Conservation (phyloP, 805 yeast genomes). For the Tanozyma kutaoensis region DNA sequence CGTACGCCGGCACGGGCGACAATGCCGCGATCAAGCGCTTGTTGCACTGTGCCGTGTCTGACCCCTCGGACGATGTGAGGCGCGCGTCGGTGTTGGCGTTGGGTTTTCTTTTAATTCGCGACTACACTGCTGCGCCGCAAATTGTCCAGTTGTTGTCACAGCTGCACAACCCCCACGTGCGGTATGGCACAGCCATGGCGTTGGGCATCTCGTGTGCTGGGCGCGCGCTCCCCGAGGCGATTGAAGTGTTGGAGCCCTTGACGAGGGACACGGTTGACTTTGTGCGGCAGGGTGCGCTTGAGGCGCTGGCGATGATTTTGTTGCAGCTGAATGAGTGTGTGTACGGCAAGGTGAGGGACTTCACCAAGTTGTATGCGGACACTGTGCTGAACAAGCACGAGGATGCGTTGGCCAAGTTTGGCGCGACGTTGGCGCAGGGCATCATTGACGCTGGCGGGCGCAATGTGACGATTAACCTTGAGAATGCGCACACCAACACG, state of each 20-base stretch:
- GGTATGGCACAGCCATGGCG: constrained; percentile 97
- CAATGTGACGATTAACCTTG: constrained; percentile 87
- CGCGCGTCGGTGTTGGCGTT: constrained; percentile 88
- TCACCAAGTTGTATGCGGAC: constrained; percentile 61
- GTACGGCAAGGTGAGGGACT: constrained; percentile 64
- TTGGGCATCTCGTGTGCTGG: constrained; percentile 97
- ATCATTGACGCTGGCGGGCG: constrained; percentile 98
- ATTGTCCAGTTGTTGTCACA: constrained; percentile 87
- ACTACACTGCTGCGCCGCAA: constrained; percentile 87
- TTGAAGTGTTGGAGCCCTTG: constrained; percentile 86
- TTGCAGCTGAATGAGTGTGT: constrained; percentile 78
- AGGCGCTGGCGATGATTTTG: constrained; percentile 83
- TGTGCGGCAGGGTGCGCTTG: constrained; percentile 95
- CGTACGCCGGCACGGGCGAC: constrained; percentile 93
- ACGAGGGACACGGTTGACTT: constrained; percentile 91
- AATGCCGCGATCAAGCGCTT: constrained; percentile 76
- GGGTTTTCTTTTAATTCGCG: constrained; percentile 84
- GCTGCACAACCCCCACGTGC: constrained; percentile 94
- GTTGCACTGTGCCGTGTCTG: constrained; percentile 90
- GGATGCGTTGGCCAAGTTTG: constrained; percentile 94
- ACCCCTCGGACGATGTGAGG: constrained; percentile 91
- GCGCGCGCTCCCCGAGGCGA: constrained; percentile 73
- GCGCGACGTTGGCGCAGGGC: constrained; percentile 95
- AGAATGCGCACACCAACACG: constrained; percentile 79
- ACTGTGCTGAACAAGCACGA: constrained; percentile 83